Conservation (phyloP, 176 grass and related monocot genomes). For the Phyllostachys edulis region DNA sequence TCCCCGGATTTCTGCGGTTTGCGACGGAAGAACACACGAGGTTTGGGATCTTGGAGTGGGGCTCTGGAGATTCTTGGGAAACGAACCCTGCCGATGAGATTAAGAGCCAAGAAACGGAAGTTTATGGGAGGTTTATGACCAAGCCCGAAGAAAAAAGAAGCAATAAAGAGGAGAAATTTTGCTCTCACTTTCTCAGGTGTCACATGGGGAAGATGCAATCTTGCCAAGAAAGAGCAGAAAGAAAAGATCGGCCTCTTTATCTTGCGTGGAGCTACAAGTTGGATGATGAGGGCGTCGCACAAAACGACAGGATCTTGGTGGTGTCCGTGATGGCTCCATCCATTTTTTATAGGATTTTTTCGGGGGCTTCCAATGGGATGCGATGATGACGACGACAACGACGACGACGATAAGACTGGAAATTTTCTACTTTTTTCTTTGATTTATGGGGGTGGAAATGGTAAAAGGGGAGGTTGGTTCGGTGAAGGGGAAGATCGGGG, state of each 20-base stretch:
- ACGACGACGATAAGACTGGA: background rate
- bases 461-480: background rate
- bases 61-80: background rate
- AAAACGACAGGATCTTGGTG: slow-evolving; percentile 53
- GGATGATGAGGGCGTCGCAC: background rate
- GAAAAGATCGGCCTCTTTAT: slow-evolving; percentile 24
- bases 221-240: slow-evolving; percentile 15
- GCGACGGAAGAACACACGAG: slow-evolving; percentile 3
- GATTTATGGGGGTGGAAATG: background rate
- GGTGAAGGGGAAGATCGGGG: slow-evolving; percentile 11
- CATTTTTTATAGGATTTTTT: slow-evolving; percentile 35
- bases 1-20: slow-evolving; percentile 19
- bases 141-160: background rate
- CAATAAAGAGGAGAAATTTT: background rate
- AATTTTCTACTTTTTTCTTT: slow-evolving; percentile 13
- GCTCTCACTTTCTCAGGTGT: slow-evolving; percentile 49
- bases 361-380: slow-evolving; percentile 15
- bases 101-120: slow-evolving; percentile 15
- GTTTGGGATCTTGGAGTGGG: slow-evolving; percentile 32
- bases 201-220: slow-evolving; percentile 43
- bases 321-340: slow-evolving; percentile 35
- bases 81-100: slow-evolving; percentile 19
- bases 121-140: slow-evolving; percentile 56
- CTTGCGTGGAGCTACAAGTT: slow-evolving; percentile 44
- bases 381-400: slow-evolving; percentile 24